A percentile compares a stretch with the other conserved stretches of the same genome.
Evolutionary conservation across 129 eudicot species (phyloP).

Genomic region (Glebionis coronaria): DNA sequence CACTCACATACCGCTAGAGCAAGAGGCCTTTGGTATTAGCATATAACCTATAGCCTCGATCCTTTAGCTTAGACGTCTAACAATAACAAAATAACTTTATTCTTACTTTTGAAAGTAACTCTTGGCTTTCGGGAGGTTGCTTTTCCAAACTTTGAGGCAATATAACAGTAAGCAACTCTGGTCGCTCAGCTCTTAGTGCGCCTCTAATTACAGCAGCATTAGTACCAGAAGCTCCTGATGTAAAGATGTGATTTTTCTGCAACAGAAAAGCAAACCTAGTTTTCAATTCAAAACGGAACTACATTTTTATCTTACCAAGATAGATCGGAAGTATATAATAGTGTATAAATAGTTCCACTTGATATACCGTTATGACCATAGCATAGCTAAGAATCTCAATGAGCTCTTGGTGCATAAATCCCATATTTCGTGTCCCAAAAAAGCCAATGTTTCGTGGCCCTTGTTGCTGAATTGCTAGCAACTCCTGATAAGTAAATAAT

Average conservation of each 20-base stretch:
- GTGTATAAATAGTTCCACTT: conserved; percentile 2
- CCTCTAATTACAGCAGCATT: conserved; percentile 99
- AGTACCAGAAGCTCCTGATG: conserved; percentile 98
- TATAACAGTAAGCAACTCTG: conserved; percentile 90
- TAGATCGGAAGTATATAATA: neutral
- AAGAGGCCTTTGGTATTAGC: too few relatives aligned
- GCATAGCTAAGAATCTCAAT: conserved; percentile 99
- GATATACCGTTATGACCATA: conserved; percentile 84
- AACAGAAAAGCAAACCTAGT: conserved; percentile 5
- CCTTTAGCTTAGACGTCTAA: too few relatives aligned
- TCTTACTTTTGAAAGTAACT: conserved; percentile 86
- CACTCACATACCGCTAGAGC: too few relatives aligned
- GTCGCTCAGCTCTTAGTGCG: conserved; percentile 94
- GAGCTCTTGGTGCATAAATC: conserved; percentile 99
- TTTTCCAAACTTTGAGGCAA: conserved; percentile 92
- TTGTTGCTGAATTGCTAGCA: conserved; percentile 96
- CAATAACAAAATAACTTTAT: neutral
- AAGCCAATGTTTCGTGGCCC: conserved; percentile 94
- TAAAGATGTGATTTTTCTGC: conserved; percentile 92
- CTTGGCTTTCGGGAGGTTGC: conserved; percentile 99
- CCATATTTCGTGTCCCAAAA: conserved; percentile 98
- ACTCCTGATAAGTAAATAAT: conserved; percentile 50
- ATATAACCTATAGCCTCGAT: too few relatives aligned
- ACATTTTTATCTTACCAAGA: neutral
- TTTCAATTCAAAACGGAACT: conserved; percentile 5